phyloP scores from a whole-genome alignment of 345 rosid genomes.

The Linum usitatissimum region DNA sequence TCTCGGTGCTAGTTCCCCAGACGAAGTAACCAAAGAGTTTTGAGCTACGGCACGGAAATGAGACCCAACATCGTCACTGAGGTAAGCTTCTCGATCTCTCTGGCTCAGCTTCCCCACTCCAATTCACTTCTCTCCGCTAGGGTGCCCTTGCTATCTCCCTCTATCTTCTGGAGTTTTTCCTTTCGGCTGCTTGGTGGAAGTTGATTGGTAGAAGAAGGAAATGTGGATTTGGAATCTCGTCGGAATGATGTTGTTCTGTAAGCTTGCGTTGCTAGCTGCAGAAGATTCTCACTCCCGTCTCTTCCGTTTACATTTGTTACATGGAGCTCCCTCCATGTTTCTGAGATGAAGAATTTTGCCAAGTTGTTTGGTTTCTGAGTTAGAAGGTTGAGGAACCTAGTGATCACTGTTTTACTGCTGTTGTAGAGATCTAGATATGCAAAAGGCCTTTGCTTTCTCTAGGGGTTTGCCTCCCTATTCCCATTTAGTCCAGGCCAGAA shows the following conservation, averaged over 20 bases:
- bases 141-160: not conserved
- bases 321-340: not conserved
- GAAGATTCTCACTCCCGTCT: not conserved
- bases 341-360: not conserved
- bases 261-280: not conserved
- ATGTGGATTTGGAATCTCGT: not conserved
- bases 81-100: constrained; percentile 10
- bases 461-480: too few species aligned
- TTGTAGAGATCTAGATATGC: not conserved
- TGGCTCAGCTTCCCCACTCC: not conserved
- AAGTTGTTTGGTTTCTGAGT: not conserved
- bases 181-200: not conserved
- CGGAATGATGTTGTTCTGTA: not conserved
- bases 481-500: not conserved
- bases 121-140: not conserved
- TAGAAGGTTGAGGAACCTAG: not conserved
- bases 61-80: constrained; percentile 21
- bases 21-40: not conserved
- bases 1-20: not conserved
- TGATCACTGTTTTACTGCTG: not conserved
- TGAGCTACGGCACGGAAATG: constrained; percentile 8
- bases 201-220: not conserved
- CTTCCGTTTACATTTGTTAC: not conserved
- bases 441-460: not conserved
- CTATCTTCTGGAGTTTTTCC: not conserved